Evolutionary conservation across 805 yeast genomes (phyloP), one percentile per base, ranked within the genome.

Genomic region (Priceomyces melissophilus): DNA sequence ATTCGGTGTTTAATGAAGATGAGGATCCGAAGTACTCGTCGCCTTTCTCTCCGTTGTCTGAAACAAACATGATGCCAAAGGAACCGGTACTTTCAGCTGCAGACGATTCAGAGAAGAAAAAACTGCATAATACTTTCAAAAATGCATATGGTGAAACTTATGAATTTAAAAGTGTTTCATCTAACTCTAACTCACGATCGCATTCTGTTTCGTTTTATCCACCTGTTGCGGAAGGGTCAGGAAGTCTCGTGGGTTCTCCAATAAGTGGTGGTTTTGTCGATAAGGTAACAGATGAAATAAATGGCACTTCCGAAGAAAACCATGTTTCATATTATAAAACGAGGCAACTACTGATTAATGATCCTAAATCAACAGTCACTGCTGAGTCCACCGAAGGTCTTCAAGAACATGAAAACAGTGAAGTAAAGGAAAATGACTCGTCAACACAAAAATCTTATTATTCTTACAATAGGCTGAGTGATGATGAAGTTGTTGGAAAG

Each of bases 121-220:
- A 26, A 6, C 39, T 30, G 14, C 37, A 35, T 13, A 47, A 39
- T 8, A 38, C 44, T 6, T 37, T 46, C 31, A 43, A 44, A 34
- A 39, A 38, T 29, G 37, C 45, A 29, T 44, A 36, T 41, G 15
- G 38, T 2, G 36, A 26, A 30, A 20, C 13, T 4, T 26, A 34
- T 12, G 32, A 35, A 17, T 17, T 29, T 8, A 14, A 38, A 11
- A 35, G 33, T 15, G 14, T 29, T 30, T 30, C 35, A 6, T 13
- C 31, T 12, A 16, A 30, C 16, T 33, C 33, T 10, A 33, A 30
- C 30, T 37, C 57, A 33, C 55, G 79, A 47, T 65, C 72, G 23
- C 60, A 60, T 42, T 75, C 79, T 4, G 55, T 69, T 8, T 66
- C 75, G 4, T 75, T 68, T 39, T 63, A 67, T 38, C 78, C 79